phyloP scores from a whole-genome alignment of 768 basidiomycete genomes.

The Terana coerulea region DNA sequence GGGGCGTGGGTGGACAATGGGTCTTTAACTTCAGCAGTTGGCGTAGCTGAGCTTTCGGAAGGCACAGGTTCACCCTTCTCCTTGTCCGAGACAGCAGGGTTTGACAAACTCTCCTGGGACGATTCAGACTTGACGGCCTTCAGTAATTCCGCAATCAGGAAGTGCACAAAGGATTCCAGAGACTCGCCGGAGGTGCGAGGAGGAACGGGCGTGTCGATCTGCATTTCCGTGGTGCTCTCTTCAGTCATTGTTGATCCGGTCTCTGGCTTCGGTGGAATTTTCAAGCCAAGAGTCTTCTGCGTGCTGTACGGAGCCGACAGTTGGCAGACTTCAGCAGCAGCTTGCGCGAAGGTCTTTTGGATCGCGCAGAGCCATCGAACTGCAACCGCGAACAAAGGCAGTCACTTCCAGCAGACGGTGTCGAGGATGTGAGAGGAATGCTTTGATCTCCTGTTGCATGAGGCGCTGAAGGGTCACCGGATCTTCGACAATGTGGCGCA shows the following conservation, averaged over 20 bases:
- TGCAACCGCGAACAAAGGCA: slow-evolving; percentile 72
- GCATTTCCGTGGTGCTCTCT: slow-evolving; percentile 46
- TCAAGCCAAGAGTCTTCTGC: slow-evolving; percentile 26
- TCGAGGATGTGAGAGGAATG: slow-evolving; percentile 74
- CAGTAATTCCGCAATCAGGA: slow-evolving; percentile 70
- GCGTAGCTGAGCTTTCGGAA: neutral
- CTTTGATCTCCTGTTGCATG: slow-evolving; percentile 81
- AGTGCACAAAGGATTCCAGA: slow-evolving; percentile 60
- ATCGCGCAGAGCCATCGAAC: slow-evolving; percentile 79
- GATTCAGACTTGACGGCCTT: slow-evolving; percentile 44
- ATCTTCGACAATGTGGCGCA: slow-evolving; percentile 93
- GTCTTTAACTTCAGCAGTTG: neutral
- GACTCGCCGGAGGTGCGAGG: slow-evolving; percentile 34
- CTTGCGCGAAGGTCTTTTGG: slow-evolving; percentile 70
- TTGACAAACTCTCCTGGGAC: neutral
- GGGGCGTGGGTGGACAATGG: neutral
- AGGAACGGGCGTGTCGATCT: slow-evolving; percentile 39
- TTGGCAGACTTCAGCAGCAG: slow-evolving; percentile 66
- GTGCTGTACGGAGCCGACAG: slow-evolving; percentile 57
- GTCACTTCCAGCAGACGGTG: slow-evolving; percentile 63
- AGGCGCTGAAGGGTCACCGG: slow-evolving; percentile 53
- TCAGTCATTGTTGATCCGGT: neutral
- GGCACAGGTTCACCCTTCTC: neutral
- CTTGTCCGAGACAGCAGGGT: neutral
- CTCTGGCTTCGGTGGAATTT: slow-evolving; percentile 9